Evolutionary conservation across 2,329 filamentous ascomycete genomes (phyloP).

Genomic region (Ophiognomonia clavigignenti-juglandacearum): DNA sequence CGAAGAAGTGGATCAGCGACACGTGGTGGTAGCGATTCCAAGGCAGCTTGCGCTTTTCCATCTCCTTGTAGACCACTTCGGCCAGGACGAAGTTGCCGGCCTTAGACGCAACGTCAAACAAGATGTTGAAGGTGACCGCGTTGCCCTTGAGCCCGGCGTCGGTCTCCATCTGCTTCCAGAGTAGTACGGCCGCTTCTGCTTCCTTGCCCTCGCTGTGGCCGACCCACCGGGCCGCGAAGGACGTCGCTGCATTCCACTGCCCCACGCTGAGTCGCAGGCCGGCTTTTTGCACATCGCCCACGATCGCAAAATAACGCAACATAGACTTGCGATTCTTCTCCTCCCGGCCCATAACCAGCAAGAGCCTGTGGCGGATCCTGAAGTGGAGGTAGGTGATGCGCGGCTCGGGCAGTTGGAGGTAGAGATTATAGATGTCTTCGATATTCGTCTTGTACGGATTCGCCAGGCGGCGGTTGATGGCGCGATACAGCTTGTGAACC

Average conservation of each 20-base stretch:
- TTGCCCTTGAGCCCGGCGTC: slow-evolving; percentile 60
- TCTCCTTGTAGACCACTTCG: slow-evolving; percentile 79
- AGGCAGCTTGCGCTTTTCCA: slow-evolving; percentile 61
- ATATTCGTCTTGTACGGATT: slow-evolving; percentile 35
- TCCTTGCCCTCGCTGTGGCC: slow-evolving; percentile 52
- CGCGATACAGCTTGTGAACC: slow-evolving; percentile 34
- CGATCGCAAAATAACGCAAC: slow-evolving; percentile 75
- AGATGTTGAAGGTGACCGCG: slow-evolving; percentile 84
- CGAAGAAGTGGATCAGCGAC: slow-evolving; percentile 78
- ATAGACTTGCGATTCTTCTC: slow-evolving; percentile 57
- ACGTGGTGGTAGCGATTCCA: slow-evolving; percentile 79
- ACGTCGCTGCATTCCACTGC: slow-evolving; percentile 83
- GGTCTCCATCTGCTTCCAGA: slow-evolving; percentile 90
- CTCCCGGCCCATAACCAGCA: slow-evolving; percentile 64
- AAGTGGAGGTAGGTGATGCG: slow-evolving; percentile 46
- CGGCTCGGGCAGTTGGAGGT: slow-evolving; percentile 45
- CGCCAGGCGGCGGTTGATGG: slow-evolving; percentile 36
- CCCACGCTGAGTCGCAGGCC: slow-evolving; percentile 60
- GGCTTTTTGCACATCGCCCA: slow-evolving; percentile 77
- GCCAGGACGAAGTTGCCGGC: slow-evolving; percentile 78
- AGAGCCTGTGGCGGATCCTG: slow-evolving; percentile 54
- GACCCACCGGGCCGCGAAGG: slow-evolving; percentile 71
- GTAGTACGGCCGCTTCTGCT: slow-evolving; percentile 62
- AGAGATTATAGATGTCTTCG: slow-evolving; percentile 43
- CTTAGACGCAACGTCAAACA: slow-evolving; percentile 85